Evolutionary conservation across 2,329 filamentous ascomycete species (phyloP).

Genomic region (Alternaria arbusti): DNA sequence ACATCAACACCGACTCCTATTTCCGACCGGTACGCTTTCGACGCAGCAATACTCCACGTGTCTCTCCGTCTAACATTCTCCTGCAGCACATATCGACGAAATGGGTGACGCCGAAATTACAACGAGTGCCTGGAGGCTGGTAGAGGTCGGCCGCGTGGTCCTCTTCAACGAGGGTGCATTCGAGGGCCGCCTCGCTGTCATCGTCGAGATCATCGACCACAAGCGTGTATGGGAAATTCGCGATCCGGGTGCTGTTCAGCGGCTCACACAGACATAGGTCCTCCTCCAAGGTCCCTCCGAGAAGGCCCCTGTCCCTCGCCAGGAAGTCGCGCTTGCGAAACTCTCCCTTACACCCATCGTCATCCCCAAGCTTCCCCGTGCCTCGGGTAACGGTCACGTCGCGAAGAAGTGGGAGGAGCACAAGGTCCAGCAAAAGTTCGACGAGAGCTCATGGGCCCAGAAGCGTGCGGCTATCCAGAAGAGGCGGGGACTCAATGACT

Average conservation of each 20-base stretch:
- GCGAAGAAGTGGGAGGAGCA: constrained; percentile 90
- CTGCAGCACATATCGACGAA: constrained; percentile 48
- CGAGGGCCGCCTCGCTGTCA: constrained; percentile 85
- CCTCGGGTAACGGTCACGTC: constrained; percentile 79
- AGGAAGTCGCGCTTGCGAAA: constrained; percentile 80
- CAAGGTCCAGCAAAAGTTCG: constrained; percentile 93
- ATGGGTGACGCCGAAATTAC: constrained; percentile 58
- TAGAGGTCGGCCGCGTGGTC: constrained; percentile 98
- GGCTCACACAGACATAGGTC: constrained; percentile 66
- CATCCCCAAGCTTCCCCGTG: constrained; percentile 84
- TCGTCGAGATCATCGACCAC: constrained; percentile 99
- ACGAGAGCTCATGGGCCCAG: constrained; percentile 91
- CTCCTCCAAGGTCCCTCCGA: constrained; percentile 93
- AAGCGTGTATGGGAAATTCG: constrained; percentile 84
- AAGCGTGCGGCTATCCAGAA: constrained; percentile 84
- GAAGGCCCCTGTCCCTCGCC: constrained; percentile 82
- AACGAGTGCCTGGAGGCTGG: constrained; percentile 74
- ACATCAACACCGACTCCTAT: constrained; percentile 44
- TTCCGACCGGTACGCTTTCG: constrained; percentile 49
- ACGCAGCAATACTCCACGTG: constrained; percentile 26
- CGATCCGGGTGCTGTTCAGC: constrained; percentile 25
- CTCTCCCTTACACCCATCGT: constrained; percentile 89
- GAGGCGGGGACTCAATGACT: constrained; percentile 93
- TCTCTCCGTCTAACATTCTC: constrained; percentile 33
- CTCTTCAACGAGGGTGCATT: constrained; percentile 84